phyloP scores from a whole-genome alignment of 2,329 filamentous ascomycete species.

The Ceratocystis alfenasii region DNA sequence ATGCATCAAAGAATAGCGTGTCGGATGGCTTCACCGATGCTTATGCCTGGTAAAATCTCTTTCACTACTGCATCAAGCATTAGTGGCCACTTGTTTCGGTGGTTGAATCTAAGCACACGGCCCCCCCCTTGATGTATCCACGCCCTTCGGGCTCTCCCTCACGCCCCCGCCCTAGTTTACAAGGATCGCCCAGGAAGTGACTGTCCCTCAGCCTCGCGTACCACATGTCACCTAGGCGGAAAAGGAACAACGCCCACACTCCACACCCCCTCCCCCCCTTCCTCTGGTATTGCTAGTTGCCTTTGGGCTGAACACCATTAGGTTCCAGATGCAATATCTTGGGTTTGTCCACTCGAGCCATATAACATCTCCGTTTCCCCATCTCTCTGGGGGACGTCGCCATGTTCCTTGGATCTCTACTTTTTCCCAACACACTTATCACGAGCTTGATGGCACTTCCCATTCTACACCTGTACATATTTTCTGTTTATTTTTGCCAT shows the following conservation, averaged over 20 bases:
- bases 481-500: not conserved
- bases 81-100: not conserved
- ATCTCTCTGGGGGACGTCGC: not conserved
- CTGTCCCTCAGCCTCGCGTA: slow-evolving; percentile 10
- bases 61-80: not conserved
- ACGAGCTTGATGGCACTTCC: slow-evolving; percentile 5
- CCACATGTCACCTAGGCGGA: slow-evolving; percentile 8
- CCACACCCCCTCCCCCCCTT: not conserved
- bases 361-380: slow-evolving; percentile 5
- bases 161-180: not conserved
- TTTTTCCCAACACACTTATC: not conserved
- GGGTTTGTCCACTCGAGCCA: not conserved
- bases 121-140: not conserved
- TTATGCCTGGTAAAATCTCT: slow-evolving; percentile 1
- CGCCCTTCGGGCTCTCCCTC: not conserved
- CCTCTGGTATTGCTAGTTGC: not conserved
- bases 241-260: not conserved
- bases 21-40: slow-evolving; percentile 5
- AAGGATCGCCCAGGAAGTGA: not conserved
- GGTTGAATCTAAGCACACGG: not conserved
- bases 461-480: slow-evolving; percentile 5
- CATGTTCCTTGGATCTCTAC: not conserved
- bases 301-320: slow-evolving; percentile 1
- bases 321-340: not conserved
- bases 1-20: not conserved